Base-by-base conservation (phyloP, 2,329 filamentous ascomycete species). In the Triangularia setosa region DNA sequence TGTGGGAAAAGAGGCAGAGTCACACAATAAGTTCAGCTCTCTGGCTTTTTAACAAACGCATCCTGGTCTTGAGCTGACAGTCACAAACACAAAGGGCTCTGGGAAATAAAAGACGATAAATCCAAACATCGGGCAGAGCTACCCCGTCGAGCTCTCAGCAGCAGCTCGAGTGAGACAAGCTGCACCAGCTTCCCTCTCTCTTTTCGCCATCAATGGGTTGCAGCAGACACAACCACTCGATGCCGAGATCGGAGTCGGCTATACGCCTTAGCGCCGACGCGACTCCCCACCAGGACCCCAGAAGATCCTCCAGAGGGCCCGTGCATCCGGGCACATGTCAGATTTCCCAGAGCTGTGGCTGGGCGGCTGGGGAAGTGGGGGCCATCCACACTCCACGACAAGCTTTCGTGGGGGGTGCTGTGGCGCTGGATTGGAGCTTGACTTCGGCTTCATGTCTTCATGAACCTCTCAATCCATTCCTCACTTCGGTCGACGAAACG, bases 401-500 rank as follows among this genome's bases (percentile, higher is more conserved):
- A 14, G 30, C 7, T 33, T 33, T 33, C 11, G 30, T 33, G n/a
- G 30, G 30, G 30, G 30, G 30, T 33, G 30, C 30, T 33, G 30
- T n/a, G 30, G 30, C 30, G 11, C 30, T 33, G 30, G n/a, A n/a
- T n/a, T n/a, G n/a, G n/a, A n/a, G n/a, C n/a, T n/a, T n/a, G n/a
- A n/a, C n/a, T n/a, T n/a, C n/a, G n/a, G n/a, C n/a, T n/a, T n/a
- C 35, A 40, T 40, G 14, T n/a, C 35, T n/a, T 40, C 14, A 40
- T 40, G 35, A n/a, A 3, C 16, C 35, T 14, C 35, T n/a, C 30
- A 2, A 9, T 14, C 12, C 12, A 35, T 35, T 7, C 30, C 35
- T 40, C 35, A 48, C 40, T 58, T 64, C 5, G 61, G 57, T 27
- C 65, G 68, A 18, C 62, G 60, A 23, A 69, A 66, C 1, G 68